Conservation (phyloP, 2,329 filamentous ascomycete genomes). For the Epicoccum nigrum region DNA sequence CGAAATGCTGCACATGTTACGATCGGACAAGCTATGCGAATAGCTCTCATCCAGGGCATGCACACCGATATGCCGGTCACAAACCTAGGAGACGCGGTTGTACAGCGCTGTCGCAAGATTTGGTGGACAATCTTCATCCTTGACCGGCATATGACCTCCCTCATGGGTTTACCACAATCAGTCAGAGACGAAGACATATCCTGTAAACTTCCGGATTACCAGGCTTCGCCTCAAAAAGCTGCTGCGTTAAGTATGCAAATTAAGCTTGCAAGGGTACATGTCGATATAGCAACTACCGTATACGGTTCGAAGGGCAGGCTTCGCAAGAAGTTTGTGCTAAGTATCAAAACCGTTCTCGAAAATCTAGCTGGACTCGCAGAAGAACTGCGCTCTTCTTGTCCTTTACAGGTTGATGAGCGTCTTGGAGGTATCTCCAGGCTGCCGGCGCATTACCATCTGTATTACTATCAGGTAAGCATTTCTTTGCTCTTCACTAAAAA, state of each 20-base stretch:
- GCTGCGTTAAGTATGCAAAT: slow-evolving; percentile 54
- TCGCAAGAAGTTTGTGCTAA: slow-evolving; percentile 45
- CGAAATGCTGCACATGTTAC: slow-evolving; percentile 55
- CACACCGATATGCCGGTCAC: slow-evolving; percentile 58
- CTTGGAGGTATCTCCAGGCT: slow-evolving; percentile 51
- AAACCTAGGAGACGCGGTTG: slow-evolving; percentile 49
- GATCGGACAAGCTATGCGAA: slow-evolving; percentile 51
- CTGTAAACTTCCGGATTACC: slow-evolving; percentile 54
- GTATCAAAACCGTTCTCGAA: slow-evolving; percentile 51
- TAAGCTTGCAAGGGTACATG: slow-evolving; percentile 53
- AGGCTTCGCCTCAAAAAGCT: slow-evolving; percentile 48
- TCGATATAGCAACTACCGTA: slow-evolving; percentile 53
- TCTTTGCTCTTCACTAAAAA: neutral
- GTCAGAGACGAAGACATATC: slow-evolving; percentile 60
- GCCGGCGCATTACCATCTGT: slow-evolving; percentile 47
- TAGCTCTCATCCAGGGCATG: slow-evolving; percentile 58
- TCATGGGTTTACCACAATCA: slow-evolving; percentile 60
- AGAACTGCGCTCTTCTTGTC: slow-evolving; percentile 49
- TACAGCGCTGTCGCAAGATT: slow-evolving; percentile 56
- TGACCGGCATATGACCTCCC: slow-evolving; percentile 60
- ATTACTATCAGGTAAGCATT: slow-evolving; percentile 49
- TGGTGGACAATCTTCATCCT: slow-evolving; percentile 64
- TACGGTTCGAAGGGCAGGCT: slow-evolving; percentile 56
- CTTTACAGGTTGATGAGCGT: slow-evolving; percentile 45
- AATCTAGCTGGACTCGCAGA: slow-evolving; percentile 49